A percentile compares a stretch with the other conserved stretches of the same genome.
Evolutionary conservation across 1,139 yeast species (phyloP).

Genomic region (Kurtzmaniella quercitrusa): DNA sequence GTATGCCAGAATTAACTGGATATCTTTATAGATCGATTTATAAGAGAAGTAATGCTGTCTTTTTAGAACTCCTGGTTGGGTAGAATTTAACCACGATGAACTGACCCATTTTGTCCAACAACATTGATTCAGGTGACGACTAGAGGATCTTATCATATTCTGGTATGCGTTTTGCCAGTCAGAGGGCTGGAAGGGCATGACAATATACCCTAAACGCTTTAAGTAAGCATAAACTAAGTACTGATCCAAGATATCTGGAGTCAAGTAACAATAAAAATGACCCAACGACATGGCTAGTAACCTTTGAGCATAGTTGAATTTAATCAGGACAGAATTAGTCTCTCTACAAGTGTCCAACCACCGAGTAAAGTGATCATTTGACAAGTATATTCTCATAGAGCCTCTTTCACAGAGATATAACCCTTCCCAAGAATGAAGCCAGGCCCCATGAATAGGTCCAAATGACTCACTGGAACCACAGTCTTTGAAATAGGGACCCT

Average conservation of each 20-base stretch:
- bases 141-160: conserved; percentile 8
- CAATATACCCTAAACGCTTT: conserved; percentile 76
- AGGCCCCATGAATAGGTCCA: conserved; percentile 30
- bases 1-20: conserved; percentile 30
- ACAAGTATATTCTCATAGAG: conserved; percentile 53
- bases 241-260: conserved; percentile 44
- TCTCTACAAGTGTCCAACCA: conserved; percentile 10
- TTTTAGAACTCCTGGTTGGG: conserved; percentile 1
- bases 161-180: conserved; percentile 10
- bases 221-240: conserved; percentile 72
- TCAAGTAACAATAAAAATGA: conserved; percentile 52
- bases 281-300: conserved; percentile 55
- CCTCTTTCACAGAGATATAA: conserved; percentile 84
- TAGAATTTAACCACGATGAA: not conserved
- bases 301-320: conserved; percentile 18
- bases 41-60: conserved; percentile 30
- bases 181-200: conserved; percentile 31
- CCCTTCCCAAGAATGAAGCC: conserved; percentile 63
- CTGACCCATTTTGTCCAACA: conserved; percentile 11
- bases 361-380: conserved; percentile 14
- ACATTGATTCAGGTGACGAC: conserved; percentile 12
- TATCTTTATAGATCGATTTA: conserved; percentile 34
- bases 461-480: conserved; percentile 53
- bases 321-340: conserved; percentile 17
- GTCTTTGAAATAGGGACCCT: conserved; percentile 71